A percentile compares a stretch with the other conserved stretches of the same genome.
These are phyloP conservation scores for Phlebopus sp. DNA, from an alignment of 1,284 basidiomycete species.

Conservation along the genomic window DNA sequence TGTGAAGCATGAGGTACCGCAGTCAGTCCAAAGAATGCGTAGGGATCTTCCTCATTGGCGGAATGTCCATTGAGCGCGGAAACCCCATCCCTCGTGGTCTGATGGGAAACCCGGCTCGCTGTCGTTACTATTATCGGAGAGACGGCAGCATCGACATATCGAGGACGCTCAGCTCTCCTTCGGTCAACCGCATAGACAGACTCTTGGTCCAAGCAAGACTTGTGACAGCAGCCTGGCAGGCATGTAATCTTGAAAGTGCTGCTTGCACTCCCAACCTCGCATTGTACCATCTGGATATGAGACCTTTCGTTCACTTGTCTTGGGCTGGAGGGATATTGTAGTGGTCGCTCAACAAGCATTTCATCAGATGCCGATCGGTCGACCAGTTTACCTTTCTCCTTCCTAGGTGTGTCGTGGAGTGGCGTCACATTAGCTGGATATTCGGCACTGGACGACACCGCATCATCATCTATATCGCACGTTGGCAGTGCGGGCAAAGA, in stretches of 20 bases:
- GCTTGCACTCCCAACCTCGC: conserved; percentile 7
- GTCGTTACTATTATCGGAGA: conserved; percentile 25
- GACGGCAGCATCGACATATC: conserved; percentile 26
- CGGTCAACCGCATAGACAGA: neutral
- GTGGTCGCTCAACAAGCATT: conserved; percentile 2
- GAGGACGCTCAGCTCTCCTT: conserved; percentile 2
- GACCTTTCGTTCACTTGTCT: conserved; percentile 13
- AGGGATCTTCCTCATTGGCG: conserved; percentile 2
- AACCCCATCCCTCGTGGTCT: neutral
- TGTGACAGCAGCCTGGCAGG: conserved; percentile 21
- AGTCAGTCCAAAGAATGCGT: conserved; percentile 10
- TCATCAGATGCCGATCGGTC: conserved; percentile 1
- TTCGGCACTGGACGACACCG: neutral
- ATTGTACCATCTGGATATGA: conserved; percentile 26
- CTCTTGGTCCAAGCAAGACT: conserved; percentile 10
- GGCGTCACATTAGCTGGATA: neutral
- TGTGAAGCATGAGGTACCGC: conserved; percentile 14
- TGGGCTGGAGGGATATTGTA: neutral
- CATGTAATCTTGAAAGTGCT: conserved; percentile 23
- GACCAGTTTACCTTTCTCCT: conserved; percentile 4
- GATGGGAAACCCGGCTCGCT: neutral
- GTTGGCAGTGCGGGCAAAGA: conserved; percentile 22
- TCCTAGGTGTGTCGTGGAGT: neutral
- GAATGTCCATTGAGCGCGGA: neutral
- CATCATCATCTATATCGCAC: neutral